Percentiles rank a stretch among this genome's conserved stretches.
Evolutionary conservation across 2,329 filamentous ascomycete genomes (phyloP).

Genomic region (Calonectria pauciramosa): DNA sequence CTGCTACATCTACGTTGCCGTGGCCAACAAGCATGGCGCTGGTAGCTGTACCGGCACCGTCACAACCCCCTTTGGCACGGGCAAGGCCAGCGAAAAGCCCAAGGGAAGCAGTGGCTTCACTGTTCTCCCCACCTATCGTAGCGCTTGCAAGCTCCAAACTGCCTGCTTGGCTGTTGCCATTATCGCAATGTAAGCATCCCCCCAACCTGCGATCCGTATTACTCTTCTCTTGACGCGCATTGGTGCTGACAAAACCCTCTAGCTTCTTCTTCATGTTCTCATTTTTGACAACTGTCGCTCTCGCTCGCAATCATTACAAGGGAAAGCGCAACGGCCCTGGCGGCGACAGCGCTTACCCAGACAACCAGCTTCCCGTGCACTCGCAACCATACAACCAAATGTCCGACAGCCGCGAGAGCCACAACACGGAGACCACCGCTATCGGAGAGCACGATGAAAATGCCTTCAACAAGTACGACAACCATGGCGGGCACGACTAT

Average conservation of each 20-base stretch:
- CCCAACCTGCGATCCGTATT: background rate
- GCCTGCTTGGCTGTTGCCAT: slow-evolving; percentile 84
- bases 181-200: slow-evolving; percentile 73
- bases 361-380: slow-evolving; percentile 55
- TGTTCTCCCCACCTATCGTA: slow-evolving; percentile 60
- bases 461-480: slow-evolving; percentile 46
- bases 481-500: slow-evolving; percentile 1
- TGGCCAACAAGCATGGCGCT: slow-evolving; percentile 78
- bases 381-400: slow-evolving; percentile 56
- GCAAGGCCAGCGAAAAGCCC: slow-evolving; percentile 65
- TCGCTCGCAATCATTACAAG: slow-evolving; percentile 79
- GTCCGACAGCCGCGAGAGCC: slow-evolving; percentile 55
- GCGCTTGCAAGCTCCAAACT: slow-evolving; percentile 81
- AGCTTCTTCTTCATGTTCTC: slow-evolving; percentile 83
- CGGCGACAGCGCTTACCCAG: slow-evolving; percentile 70
- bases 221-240: background rate
- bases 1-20: slow-evolving; percentile 85
- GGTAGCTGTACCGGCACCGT: slow-evolving; percentile 72
- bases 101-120: slow-evolving; percentile 63
- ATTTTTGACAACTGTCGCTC: slow-evolving; percentile 75
- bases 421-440: slow-evolving; percentile 55
- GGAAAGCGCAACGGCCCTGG: slow-evolving; percentile 77
- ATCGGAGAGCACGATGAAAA: slow-evolving; percentile 45
- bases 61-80: slow-evolving; percentile 77
- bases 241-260: background rate